These are phyloP conservation scores for Rhodotorula sp. DNA, from an alignment of 1,284 basidiomycete genomes.

Conservation along the genomic window DNA sequence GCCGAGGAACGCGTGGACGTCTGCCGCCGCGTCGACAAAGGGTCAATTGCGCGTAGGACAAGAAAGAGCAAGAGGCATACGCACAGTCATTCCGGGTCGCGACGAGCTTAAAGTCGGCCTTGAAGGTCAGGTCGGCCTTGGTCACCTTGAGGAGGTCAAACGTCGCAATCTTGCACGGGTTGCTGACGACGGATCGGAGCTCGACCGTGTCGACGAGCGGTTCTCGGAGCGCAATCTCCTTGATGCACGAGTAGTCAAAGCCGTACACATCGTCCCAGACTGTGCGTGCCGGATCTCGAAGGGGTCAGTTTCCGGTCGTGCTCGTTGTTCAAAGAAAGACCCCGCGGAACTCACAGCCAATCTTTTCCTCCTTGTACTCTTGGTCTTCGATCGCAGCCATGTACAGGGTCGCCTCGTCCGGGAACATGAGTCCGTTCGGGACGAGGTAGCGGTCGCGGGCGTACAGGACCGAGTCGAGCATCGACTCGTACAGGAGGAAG, in stretches of 20 bases:
- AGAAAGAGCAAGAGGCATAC: conserved; percentile 45
- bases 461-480: conserved; percentile 96
- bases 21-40: conserved; percentile 54
- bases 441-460: conserved; percentile 93
- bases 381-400: conserved; percentile 97
- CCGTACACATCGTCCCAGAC: conserved; percentile 99
- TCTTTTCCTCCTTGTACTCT: conserved; percentile 99
- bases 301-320: too few species aligned
- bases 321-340: too few species aligned
- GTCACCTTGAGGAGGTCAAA: conserved; percentile 88
- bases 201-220: conserved; percentile 98
- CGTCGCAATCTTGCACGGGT: conserved; percentile 84
- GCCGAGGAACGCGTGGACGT: conserved; percentile 97
- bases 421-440: conserved; percentile 87
- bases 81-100: conserved; percentile 89
- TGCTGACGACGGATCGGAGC: conserved; percentile 83
- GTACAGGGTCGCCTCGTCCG: conserved; percentile 90
- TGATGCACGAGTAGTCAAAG: conserved; percentile 99
- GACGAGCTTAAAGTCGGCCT: conserved; percentile 72
- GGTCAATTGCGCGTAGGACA: neutral
- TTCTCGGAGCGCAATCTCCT: conserved; percentile 94
- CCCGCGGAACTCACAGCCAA: conserved; percentile 88
- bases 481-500: conserved; percentile 91
- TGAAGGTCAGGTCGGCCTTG: conserved; percentile 92
- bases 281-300: conserved; percentile 47